Base-by-base conservation (phyloP, 805 yeast genomes). In the Helenozyma baotianmanensis region DNA sequence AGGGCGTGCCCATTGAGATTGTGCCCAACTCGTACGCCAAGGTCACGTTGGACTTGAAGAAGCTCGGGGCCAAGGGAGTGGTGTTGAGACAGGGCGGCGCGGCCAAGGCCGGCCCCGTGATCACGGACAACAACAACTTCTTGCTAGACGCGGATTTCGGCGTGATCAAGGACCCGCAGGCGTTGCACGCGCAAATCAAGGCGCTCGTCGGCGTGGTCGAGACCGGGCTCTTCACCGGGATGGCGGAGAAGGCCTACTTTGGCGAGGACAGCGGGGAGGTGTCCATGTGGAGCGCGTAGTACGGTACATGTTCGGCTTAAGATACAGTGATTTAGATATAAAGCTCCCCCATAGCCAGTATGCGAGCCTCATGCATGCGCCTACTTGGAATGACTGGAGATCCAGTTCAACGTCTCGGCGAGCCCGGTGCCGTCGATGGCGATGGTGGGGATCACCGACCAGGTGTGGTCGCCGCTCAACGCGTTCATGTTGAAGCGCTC, bases 81-180 rank as follows among this genome's bases (percentile, higher is more conserved):
- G 62, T 53, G 4, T 72, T 87, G 50, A 78, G 99, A 60, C 82
- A 82, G 46, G 97, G 97, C 32, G 87, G 85, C 10, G 65, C 80
- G 30, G 89, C 94, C 18, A 92, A 92, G 63, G 98, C 98, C 8
- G 98, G 98, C 17, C 97, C 98, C 9, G 80, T 88, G 14, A 82
- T 92, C 44, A 90, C 98, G 19, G 98, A 92, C 59, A 92, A 92
- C 63, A 88, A 89, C 60, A 92, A 89, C 60, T 86, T 88, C 55
- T 73, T 92, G 43, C 76, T 92, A 40, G 98, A 92, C 60, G 95
- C 96, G 21, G 86, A 88, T 54, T 90, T 92, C 53, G 97, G 95
- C 26, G 75, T 73, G 39, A 77, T 92, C 32, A 58, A 66, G 26
- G 56, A 70, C 33, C 75, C 77, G 4, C 48, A 34, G 11, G 47